Evolutionary conservation across 1,284 basidiomycete species (phyloP).

Genomic region (Coniferiporia sulphurascens): DNA sequence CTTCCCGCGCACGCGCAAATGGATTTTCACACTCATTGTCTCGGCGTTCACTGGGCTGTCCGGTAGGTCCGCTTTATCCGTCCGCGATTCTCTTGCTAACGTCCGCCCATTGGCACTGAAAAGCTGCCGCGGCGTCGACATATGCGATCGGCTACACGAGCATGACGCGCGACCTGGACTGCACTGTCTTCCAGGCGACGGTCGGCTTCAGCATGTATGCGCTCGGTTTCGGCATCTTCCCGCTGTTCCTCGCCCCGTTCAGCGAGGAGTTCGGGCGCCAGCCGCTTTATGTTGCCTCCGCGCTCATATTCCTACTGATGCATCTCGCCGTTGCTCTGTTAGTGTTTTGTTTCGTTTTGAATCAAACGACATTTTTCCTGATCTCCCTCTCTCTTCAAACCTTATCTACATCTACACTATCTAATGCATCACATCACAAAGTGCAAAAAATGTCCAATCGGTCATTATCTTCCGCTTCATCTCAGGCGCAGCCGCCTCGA

Average conservation of each 20-base stretch:
- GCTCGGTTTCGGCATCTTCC: slow-evolving; percentile 66
- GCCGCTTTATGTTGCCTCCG: slow-evolving; percentile 60
- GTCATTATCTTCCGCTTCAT: slow-evolving; percentile 66
- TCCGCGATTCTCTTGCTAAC: neutral
- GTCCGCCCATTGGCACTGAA: neutral
- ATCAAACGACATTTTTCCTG: too few species aligned
- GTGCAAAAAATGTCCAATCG: slow-evolving; percentile 63
- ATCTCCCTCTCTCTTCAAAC: too few species aligned
- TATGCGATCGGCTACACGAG: slow-evolving; percentile 56
- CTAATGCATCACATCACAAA: slow-evolving; percentile 23
- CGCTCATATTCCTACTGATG: slow-evolving; percentile 53
- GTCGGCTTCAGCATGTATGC: slow-evolving; percentile 58
- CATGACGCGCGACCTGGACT: slow-evolving; percentile 63
- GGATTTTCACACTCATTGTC: slow-evolving; percentile 53
- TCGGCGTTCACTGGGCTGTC: neutral
- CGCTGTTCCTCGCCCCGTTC: slow-evolving; percentile 68
- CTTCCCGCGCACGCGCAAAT: slow-evolving; percentile 46
- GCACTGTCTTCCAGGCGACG: slow-evolving; percentile 53
- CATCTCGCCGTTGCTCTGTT: slow-evolving; percentile 60
- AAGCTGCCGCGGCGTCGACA: slow-evolving; percentile 33
- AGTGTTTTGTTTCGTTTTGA: slow-evolving; percentile 27
- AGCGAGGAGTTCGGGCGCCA: slow-evolving; percentile 76
- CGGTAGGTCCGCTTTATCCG: neutral
- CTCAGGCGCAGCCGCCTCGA: slow-evolving; percentile 64
- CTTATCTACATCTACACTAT: too few species aligned